Base-by-base conservation (phyloP, 169 alveolate genomes). In the Plasmodium cynomolgi region DNA sequence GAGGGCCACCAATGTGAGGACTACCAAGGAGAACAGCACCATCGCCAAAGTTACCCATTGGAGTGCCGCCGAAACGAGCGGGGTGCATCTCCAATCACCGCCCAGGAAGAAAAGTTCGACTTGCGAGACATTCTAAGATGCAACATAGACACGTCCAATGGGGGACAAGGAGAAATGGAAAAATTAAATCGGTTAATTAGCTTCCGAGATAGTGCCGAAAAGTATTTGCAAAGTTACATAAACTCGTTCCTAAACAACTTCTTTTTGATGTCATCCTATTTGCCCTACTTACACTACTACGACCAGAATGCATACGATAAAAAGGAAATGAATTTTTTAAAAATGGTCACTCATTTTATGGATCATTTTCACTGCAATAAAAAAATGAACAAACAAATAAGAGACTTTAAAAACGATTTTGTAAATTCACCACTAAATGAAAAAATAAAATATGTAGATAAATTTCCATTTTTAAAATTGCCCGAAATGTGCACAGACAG, bases 281-380 rank as follows among this genome's bases (percentile, higher is more conserved):
- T 85, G 23, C 93, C 93, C 17, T 85, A 74, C 41, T 23, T 77
- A 11, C 93, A 85, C 80, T 85, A 85, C 80, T 85, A 85, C 58
- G 93, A 85, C 56, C 11, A 75, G 81, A 29, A 39, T 50, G 26
- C 80, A 41, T 85, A 74, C 81, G 93, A 75, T n/a, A 33, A 75
- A 26, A 85, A 85, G 39, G 81, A 85, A 50, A 26, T 11, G 39
- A 77, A 85, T 6, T 17, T 85, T 85, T 85, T 85, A 50, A 85
- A 77, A 31, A 85, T 85, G 2, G 54, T 74, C 5, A 17, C 56
- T 17, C 71, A 77, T 47, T 74, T 56, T 75, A 26, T 47, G 56
- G 93, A 85, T 7, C 37, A 29, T 50, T 85, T 75, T 37, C 62
- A 50, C 41, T 33, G 11, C 5, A 85, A 85, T 85, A 31, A 50